Percentiles rank a stretch among this genome's conserved stretches.
Conservation (phyloP, 2,329 filamentous ascomycete species). For the Emergomyces africanus region DNA sequence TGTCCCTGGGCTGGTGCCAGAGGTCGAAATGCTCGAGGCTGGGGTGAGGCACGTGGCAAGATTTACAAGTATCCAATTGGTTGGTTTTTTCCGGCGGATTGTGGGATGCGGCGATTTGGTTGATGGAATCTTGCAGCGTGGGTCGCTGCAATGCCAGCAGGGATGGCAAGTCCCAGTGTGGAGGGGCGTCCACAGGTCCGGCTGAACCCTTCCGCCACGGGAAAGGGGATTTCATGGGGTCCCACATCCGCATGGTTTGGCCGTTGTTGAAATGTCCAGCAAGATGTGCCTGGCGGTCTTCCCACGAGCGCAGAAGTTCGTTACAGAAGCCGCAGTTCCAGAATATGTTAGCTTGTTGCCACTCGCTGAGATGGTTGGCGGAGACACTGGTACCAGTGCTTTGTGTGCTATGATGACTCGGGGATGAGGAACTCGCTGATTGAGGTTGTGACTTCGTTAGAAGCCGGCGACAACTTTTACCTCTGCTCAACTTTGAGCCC, state of each 20-base stretch:
- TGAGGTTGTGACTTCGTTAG: background rate
- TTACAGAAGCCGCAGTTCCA: constrained; percentile 8
- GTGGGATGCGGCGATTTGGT: background rate
- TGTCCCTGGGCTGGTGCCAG: background rate
- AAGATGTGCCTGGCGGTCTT: constrained; percentile 6
- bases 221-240: constrained; percentile 1
- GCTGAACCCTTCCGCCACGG: background rate
- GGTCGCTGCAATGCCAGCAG: background rate
- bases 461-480: background rate
- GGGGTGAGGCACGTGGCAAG: background rate
- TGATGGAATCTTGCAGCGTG: background rate
- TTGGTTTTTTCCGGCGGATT: background rate
- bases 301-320: constrained; percentile 2
- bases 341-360: background rate
- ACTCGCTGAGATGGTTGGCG: background rate
- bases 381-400: background rate
- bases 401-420: background rate
- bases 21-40: background rate
- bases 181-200: background rate
- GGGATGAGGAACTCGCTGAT: background rate
- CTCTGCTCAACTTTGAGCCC: background rate
- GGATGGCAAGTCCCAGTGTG: background rate
- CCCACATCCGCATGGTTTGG: constrained; percentile 1
- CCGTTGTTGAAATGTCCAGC: background rate
- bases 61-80: background rate